Base-by-base conservation (phyloP, 2,329 filamentous ascomycete genomes). In the Ramularia endophylla region DNA sequence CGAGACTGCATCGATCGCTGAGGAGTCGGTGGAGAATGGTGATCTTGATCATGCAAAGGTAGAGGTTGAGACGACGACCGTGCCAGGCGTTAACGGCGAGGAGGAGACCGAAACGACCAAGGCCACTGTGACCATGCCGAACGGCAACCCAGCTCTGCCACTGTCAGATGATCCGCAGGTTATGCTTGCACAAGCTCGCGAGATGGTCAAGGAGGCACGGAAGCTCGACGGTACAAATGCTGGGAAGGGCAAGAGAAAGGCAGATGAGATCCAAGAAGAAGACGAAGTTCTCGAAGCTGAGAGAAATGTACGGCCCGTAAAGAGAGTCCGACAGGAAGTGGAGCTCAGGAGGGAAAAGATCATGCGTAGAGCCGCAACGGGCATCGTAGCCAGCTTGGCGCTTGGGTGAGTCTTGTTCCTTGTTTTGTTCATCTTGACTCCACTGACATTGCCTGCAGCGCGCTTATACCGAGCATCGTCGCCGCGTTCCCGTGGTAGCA, bases 271-370 rank as follows among this genome's bases (percentile, higher is more conserved):
- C 32, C 70, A 74, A 29, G 68, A 65, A 15, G 66, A 67, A 20
- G 67, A 69, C 7, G 72, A 75, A 38, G 64, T 71, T 30, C 68
- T 68, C 35, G 64, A 39, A 57, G 71, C 74, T 45, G 80, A 63
- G 12, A 65, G 66, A 5, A 31, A 40, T 27, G 13, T 16, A 11
- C 41, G 50, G 20, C 41, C 49, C 12, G 46, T 50, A 16, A 97
- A 97, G 78, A 87, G 83, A 60, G 79, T 77, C 29, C 87, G 82
- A 72, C 84, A 65, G 57, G 85, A 92, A 61, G 77, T 85, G 32
- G 83, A 92, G 65, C 64, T 94, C 53, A 83, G 83, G 65, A 89
- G 87, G 68, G 84, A 94, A 67, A 85, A 81, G 59, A 87, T 95
- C 52, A 83, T 87, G 67, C 87, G 82, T 65, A 80, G 88, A 60